Conservation (phyloP, 2,329 filamentous ascomycete species). For the Penicillium sp. region DNA sequence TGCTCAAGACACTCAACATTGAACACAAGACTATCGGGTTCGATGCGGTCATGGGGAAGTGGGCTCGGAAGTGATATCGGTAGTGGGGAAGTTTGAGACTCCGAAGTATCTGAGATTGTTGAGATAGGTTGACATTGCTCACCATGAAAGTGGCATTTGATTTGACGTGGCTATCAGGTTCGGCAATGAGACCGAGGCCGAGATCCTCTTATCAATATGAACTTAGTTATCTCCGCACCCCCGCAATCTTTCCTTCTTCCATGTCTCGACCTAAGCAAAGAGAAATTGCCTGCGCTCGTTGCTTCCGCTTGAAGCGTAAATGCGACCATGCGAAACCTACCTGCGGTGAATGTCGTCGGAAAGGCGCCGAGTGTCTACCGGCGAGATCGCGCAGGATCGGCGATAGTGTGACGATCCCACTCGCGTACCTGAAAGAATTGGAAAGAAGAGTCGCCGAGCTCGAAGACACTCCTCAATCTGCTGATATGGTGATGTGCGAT, state of each 20-base stretch:
- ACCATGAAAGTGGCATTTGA: background rate
- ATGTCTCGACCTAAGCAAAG: conserved; percentile 26
- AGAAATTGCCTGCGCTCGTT: conserved; percentile 28
- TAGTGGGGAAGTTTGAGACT: background rate
- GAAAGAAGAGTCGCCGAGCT: conserved; percentile 25
- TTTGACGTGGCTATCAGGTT: background rate
- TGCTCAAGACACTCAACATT: conserved; percentile 65
- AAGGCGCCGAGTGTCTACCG: conserved; percentile 28
- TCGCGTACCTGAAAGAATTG: conserved; percentile 25
- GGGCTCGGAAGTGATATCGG: conserved; percentile 41
- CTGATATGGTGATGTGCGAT: conserved; percentile 13
- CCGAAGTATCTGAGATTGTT: background rate
- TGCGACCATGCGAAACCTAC: conserved; percentile 29
- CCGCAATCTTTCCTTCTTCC: conserved; percentile 10
- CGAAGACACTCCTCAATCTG: conserved; percentile 2
- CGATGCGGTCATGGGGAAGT: conserved; percentile 56
- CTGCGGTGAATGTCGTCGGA: conserved; percentile 29
- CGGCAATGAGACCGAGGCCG: conserved; percentile 2
- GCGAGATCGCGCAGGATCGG: conserved; percentile 24
- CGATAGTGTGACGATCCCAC: conserved; percentile 24
- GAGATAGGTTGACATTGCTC: background rate
- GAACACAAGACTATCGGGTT: conserved; percentile 63
- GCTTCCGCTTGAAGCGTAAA: conserved; percentile 30
- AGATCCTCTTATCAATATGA: conserved; percentile 20
- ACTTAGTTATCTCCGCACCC: conserved; percentile 10